Percentiles rank a stretch among this genome's conserved stretches.
These are phyloP conservation scores for Planoprotostelium fungivorum DNA, from an alignment of 78 protist species.

Conservation along the genomic window DNA sequence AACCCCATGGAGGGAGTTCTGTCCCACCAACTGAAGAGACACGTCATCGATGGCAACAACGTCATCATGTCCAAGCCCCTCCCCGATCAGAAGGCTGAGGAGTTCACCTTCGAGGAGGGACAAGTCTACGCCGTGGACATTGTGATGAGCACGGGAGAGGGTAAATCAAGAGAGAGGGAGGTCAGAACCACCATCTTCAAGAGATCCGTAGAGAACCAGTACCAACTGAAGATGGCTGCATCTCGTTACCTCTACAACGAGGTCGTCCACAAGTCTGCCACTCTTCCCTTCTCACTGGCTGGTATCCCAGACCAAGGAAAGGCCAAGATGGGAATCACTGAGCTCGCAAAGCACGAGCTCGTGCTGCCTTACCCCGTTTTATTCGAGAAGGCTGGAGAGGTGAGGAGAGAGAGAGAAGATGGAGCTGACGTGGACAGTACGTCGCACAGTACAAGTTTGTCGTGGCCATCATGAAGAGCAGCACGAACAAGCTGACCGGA, in stretches of 20 bases:
- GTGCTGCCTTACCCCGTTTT: conserved; percentile 88
- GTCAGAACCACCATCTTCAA: conserved; percentile 84
- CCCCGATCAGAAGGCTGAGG: conserved; percentile 51
- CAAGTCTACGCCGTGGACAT: conserved; percentile 89
- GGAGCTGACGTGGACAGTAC: conserved; percentile 8
- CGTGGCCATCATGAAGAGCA: background rate
- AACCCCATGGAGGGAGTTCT: conserved; percentile 88
- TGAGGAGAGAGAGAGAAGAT: conserved; percentile 9
- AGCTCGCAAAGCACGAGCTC: conserved; percentile 80
- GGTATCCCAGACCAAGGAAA: conserved; percentile 68
- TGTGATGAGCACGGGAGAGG: conserved; percentile 87
- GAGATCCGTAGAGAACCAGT: conserved; percentile 73
- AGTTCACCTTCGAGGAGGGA: conserved; percentile 28
- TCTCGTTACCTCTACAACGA: conserved; percentile 75
- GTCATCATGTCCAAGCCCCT: conserved; percentile 52
- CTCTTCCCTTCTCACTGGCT: conserved; percentile 69
- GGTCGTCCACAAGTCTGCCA: conserved; percentile 34
- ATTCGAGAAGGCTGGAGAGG: conserved; percentile 72
- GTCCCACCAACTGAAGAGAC: conserved; percentile 85
- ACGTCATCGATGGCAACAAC: conserved; percentile 84
- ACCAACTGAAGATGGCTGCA: conserved; percentile 84
- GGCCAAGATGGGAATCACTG: conserved; percentile 83
- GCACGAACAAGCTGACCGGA: background rate
- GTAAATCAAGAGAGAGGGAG: conserved; percentile 65
- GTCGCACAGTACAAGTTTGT: conserved; percentile 19